Evolutionary conservation across 164 flowering plant genomes (phyloP).

Genomic region (Malania oleifera): DNA sequence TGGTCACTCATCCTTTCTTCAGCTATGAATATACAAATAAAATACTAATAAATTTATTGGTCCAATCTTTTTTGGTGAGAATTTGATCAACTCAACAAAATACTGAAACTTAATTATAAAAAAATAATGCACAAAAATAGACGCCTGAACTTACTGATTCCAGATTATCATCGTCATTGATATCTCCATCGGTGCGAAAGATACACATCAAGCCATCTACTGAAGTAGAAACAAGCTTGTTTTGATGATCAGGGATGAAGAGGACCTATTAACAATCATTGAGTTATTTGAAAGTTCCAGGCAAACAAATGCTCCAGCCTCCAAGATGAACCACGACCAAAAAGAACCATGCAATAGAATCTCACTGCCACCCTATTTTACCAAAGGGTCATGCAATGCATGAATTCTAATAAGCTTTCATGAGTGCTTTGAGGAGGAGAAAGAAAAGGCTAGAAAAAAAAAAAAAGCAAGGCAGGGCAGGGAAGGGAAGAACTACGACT

Average conservation of each 20-base stretch:
- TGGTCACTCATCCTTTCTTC: too few species aligned
- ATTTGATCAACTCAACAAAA: not conserved
- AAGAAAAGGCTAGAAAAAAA: too few species aligned
- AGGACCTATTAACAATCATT: constrained; percentile 53
- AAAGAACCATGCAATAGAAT: too few species aligned
- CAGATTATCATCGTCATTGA: constrained; percentile 83
- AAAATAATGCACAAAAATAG: not conserved
- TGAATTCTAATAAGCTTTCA: too few species aligned
- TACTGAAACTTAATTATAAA: not conserved
- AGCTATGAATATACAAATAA: too few species aligned
- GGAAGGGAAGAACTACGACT: too few species aligned
- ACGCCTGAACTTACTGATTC: constrained; percentile 58
- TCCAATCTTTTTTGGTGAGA: too few species aligned
- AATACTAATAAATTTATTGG: not conserved
- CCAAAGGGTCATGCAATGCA: too few species aligned
- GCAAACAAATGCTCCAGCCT: not conserved
- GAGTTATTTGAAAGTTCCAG: constrained; percentile 1
- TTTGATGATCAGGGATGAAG: constrained; percentile 60
- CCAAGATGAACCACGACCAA: too few species aligned
- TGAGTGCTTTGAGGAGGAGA: too few species aligned
- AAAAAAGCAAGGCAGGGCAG: too few species aligned
- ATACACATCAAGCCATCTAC: constrained; percentile 89
- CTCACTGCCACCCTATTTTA: too few species aligned
- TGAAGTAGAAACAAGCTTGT: constrained; percentile 86
- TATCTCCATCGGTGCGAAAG: constrained; percentile 68